These are phyloP conservation scores for Balakata baccata DNA, from an alignment of 345 rosid species.

Conservation along the genomic window DNA sequence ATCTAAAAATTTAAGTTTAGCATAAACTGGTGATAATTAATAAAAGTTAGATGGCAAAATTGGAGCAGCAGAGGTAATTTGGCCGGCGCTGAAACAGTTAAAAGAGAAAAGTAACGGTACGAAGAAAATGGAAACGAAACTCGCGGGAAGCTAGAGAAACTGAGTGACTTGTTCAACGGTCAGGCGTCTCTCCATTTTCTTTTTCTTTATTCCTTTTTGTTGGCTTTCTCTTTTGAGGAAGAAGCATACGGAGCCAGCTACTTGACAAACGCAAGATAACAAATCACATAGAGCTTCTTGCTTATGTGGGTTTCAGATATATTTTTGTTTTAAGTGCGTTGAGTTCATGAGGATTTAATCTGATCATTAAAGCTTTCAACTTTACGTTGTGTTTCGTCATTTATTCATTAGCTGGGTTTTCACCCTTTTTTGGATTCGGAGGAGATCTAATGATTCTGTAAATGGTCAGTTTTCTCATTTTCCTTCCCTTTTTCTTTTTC, in stretches of 20 bases:
- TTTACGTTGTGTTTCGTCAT: slow-evolving; percentile 8
- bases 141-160: slow-evolving; percentile 12
- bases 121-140: slow-evolving; percentile 3
- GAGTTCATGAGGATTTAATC: no score
- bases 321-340: no score
- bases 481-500: background rate
- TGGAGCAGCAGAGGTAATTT: no score
- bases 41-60: no score
- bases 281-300: background rate
- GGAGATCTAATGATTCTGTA: background rate
- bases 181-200: slow-evolving; percentile 3
- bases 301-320: background rate
- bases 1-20: no score
- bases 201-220: background rate
- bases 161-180: slow-evolving; percentile 14
- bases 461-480: slow-evolving; percentile 12
- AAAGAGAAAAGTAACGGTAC: slow-evolving; percentile 2
- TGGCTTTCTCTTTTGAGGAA: background rate
- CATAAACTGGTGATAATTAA: no score
- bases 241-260: background rate
- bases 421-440: background rate
- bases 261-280: background rate
- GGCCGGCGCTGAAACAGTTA: slow-evolving; percentile 6
- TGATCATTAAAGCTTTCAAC: background rate
- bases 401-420: background rate